phyloP scores from a whole-genome alignment of 202 grass and related monocot species.

The Zoysia matrella region DNA sequence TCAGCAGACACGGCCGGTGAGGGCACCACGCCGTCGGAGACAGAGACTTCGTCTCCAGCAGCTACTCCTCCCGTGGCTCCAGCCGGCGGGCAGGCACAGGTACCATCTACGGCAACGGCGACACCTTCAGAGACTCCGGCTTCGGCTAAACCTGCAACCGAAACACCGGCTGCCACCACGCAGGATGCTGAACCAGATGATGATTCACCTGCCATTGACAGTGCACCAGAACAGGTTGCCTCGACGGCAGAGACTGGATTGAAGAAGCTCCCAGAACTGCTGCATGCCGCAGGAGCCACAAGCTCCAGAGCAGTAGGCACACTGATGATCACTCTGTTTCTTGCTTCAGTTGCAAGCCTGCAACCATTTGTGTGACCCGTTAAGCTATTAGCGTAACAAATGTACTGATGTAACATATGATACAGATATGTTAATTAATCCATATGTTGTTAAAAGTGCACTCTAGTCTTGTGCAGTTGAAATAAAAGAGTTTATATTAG shows the following conservation, averaged over 20 bases:
- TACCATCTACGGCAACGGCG: background rate
- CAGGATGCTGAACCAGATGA: conserved; percentile 2
- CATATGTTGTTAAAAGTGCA: background rate
- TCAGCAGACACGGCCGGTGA: conserved; percentile 5
- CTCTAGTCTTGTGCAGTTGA: background rate
- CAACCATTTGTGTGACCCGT: conserved; percentile 19
- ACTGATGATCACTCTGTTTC: conserved; percentile 32
- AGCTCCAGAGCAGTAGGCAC: conserved; percentile 30
- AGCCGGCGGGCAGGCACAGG: background rate
- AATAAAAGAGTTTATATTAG: conserved; percentile 9
- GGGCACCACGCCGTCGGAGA: background rate
- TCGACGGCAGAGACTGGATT: conserved; percentile 26
- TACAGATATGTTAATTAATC: no score
- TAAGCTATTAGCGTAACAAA: background rate
- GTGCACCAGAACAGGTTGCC: conserved; percentile 8
- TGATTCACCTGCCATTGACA: background rate
- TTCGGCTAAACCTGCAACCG: background rate
- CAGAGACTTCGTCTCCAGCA: background rate
- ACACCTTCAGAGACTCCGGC: conserved; percentile 13
- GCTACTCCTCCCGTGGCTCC: background rate
- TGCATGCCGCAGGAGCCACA: conserved; percentile 36
- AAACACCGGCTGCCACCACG: background rate
- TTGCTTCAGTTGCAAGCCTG: conserved; percentile 45
- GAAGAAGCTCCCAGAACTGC: conserved; percentile 54
- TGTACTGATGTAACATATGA: conserved; percentile 20